Evolutionary conservation across 2,329 filamentous ascomycete species (phyloP).

Genomic region (Diaporthe citrichinensis): DNA sequence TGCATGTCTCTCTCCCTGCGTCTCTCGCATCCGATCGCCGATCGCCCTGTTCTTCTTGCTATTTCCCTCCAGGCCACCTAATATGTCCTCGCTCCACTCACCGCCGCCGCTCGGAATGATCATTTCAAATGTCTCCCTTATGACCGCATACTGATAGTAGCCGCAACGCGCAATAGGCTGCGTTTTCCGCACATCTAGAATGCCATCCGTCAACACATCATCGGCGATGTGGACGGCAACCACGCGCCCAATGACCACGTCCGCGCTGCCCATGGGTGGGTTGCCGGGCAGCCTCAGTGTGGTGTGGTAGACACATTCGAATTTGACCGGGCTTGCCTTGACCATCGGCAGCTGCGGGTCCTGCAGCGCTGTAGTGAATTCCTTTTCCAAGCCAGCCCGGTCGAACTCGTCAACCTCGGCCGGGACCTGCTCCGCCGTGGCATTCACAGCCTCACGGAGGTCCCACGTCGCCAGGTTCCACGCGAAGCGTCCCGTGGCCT

Average conservation of each 20-base stretch:
- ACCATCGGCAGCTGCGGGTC: conserved; percentile 63
- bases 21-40: not conserved
- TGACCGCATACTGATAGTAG: conserved; percentile 71
- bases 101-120: conserved; percentile 53
- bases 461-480: conserved; percentile 73
- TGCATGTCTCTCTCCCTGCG: not conserved
- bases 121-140: conserved; percentile 73
- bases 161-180: conserved; percentile 72
- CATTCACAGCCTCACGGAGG: conserved; percentile 69
- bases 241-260: conserved; percentile 70
- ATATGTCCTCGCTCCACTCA: conserved; percentile 38
- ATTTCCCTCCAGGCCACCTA: conserved; percentile 44
- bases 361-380: conserved; percentile 52
- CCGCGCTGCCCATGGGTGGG: conserved; percentile 69
- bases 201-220: conserved; percentile 66
- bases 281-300: conserved; percentile 69
- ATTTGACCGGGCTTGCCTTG: conserved; percentile 66
- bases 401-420: conserved; percentile 69
- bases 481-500: conserved; percentile 68
- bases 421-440: conserved; percentile 64
- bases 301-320: conserved; percentile 70
- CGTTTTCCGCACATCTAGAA: conserved; percentile 69
- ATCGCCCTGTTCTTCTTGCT: conserved; percentile 22
- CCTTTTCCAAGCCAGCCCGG: conserved; percentile 63
- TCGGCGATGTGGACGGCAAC: conserved; percentile 71